Evolutionary conservation across 2,329 filamentous ascomycete genomes (phyloP), one percentile per base, ranked within the genome.

Genomic region (Penicillium sp.): DNA sequence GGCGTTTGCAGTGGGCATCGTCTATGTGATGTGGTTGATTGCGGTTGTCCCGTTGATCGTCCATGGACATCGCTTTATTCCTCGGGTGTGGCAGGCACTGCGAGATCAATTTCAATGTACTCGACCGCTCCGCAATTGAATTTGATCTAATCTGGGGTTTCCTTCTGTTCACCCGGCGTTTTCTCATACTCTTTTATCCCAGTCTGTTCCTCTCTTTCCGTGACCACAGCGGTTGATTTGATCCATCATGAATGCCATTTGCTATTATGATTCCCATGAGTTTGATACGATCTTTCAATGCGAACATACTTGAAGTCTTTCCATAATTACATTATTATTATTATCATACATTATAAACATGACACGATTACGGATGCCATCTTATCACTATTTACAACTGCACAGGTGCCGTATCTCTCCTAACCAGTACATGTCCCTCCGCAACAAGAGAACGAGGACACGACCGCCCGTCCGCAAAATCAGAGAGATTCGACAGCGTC

Each of bases 401-500:
- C 26, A 76, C 74, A 17, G 75, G 75, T 42, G 73, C 70, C 13
- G 65, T 71, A 49, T 70, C 68, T 51, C 19, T 57, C 7, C 56
- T 53, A 22, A 69, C 70, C 17, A 72, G 53, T n/a, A 73, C 60
- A 68, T 75, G 69, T 0, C 73, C 72, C 58, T 70, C 72, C 0
- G 66, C 64, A 0, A 76, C 72, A 59, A 76, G 53, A 6, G 74
- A 73, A 56, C 75, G 76, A 30, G 66, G 61, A 59, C 74, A 76
- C 0, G 68, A 63, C 19, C 70, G 66, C 12, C 60, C 67, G 17
- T 57, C 40, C n/a, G 62, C 60, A 59, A 75, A 76, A 61, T 76
- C 73, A 19, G 68, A 78, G 3, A 88, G 70, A 71, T 89, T 90
- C 59, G 77, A 75, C 63, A 89, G 68, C 1, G 87, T 89, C 56